A percentile compares a stretch with the other conserved stretches of the same genome.
phyloP scores from a whole-genome alignment of 352 stramenopile species.

The Pythium phragmitis region DNA sequence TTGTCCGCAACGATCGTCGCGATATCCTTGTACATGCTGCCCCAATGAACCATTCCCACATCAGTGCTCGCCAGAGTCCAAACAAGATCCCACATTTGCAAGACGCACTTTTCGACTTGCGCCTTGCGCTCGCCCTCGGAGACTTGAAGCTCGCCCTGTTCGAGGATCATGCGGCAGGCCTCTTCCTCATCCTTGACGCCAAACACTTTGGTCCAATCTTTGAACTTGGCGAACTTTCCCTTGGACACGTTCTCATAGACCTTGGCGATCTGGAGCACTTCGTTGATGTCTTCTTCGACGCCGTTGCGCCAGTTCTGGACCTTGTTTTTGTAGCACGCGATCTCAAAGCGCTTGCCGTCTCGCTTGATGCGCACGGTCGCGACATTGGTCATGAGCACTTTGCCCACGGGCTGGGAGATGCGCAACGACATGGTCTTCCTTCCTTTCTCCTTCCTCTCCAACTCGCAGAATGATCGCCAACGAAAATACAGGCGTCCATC shows the following conservation, averaged over 20 bases:
- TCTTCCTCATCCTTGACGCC: constrained; percentile 90
- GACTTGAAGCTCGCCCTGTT: constrained; percentile 97
- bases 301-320: constrained; percentile 98
- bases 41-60: neutral
- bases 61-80: neutral
- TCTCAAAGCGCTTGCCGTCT: constrained; percentile 97
- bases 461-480: neutral
- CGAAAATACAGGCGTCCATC: neutral
- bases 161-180: constrained; percentile 93
- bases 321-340: constrained; percentile 99
- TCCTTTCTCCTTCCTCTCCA: neutral
- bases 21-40: constrained; percentile 93
- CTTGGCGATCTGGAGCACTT: constrained; percentile 97
- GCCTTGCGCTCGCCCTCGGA: constrained; percentile 95
- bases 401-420: constrained; percentile 80
- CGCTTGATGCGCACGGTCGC: constrained; percentile 95
- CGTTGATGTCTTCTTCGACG: constrained; percentile 96
- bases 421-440: constrained; percentile 27
- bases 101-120: constrained; percentile 84
- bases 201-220: constrained; percentile 94
- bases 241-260: constrained; percentile 99
- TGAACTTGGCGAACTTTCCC: constrained; percentile 94
- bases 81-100: neutral
- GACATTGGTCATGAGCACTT: constrained; percentile 96
- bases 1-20: constrained; percentile 97